These are phyloP conservation scores for Saccharomyces hybrid DNA, from an alignment of 1,139 yeast genomes.

Conservation along the genomic window DNA sequence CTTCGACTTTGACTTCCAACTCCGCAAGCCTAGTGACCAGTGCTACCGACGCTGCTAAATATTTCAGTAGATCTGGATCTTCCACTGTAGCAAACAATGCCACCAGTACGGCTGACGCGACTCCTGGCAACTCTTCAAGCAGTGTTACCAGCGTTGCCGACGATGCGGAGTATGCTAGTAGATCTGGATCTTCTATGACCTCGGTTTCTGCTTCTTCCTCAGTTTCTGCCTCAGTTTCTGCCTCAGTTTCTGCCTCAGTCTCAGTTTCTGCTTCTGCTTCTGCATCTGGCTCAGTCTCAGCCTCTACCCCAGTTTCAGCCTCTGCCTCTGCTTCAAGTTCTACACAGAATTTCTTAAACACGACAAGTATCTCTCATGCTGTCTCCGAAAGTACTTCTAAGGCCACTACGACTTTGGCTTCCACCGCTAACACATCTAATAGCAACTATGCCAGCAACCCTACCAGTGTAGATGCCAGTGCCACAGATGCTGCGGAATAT, in stretches of 20 bases:
- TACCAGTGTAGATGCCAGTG: background rate
- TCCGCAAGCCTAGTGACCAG: background rate
- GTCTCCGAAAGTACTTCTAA: background rate
- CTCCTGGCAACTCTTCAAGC: background rate
- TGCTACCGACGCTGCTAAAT: background rate
- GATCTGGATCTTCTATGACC: no score
- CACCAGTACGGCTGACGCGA: background rate
- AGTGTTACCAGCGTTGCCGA: background rate
- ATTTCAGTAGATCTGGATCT: background rate
- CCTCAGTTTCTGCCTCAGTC: no score
- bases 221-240: no score
- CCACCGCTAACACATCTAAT: no score
- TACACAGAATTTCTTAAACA: no score
- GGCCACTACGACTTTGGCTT: background rate
- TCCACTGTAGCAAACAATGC: background rate
- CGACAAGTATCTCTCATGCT: no score
- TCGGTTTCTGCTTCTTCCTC: no score
- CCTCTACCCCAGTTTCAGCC: no score
- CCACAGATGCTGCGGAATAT: no score
- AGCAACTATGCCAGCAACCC: background rate
- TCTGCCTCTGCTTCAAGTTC: no score
- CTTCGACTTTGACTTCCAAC: background rate
- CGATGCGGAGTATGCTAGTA: background rate
- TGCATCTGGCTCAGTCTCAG: no score
- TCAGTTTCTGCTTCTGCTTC: no score